Evolutionary conservation across 2,329 filamentous ascomycete species (phyloP).

Genomic region (Berkeleyomyces basicola): DNA sequence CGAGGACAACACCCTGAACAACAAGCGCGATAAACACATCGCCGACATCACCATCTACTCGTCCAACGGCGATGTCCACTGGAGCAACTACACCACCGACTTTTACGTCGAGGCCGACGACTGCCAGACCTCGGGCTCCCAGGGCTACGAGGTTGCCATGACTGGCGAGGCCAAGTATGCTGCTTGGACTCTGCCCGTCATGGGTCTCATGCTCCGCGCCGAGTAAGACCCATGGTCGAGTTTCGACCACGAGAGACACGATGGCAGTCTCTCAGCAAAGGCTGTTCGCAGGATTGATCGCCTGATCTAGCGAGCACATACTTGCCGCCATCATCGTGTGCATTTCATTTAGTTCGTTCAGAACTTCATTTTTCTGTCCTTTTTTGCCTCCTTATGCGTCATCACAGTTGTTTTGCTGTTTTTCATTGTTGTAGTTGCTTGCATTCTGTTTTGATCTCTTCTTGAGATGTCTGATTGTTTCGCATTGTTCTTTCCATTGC

Average conservation of each 20-base stretch:
- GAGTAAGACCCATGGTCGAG: neutral
- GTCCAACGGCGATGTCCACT: conserved; percentile 5
- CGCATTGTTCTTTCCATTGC: neutral
- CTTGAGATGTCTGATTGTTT: neutral
- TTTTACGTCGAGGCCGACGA: neutral
- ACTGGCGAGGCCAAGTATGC: conserved; percentile 7
- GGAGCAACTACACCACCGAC: conserved; percentile 11
- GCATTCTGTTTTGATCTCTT: neutral
- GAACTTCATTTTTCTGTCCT: neutral
- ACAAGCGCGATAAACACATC: conserved; percentile 18
- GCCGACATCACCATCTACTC: conserved; percentile 11
- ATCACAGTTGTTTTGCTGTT: neutral
- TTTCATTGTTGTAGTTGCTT: neutral
- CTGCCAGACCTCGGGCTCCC: conserved; percentile 2
- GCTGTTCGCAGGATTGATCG: neutral
- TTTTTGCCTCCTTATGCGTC: too few species aligned
- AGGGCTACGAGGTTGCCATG: conserved; percentile 12
- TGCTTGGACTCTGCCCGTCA: neutral
- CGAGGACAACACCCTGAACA: conserved; percentile 16
- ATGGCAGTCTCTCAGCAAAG: neutral
- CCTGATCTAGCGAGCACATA: neutral
- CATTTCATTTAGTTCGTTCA: neutral
- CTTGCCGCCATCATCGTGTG: neutral
- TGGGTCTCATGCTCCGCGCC: conserved; percentile 7
- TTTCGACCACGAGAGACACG: too few species aligned